phyloP scores from a whole-genome alignment of 192 early-diverging fungal genomes.

The Coemansia biformis region DNA sequence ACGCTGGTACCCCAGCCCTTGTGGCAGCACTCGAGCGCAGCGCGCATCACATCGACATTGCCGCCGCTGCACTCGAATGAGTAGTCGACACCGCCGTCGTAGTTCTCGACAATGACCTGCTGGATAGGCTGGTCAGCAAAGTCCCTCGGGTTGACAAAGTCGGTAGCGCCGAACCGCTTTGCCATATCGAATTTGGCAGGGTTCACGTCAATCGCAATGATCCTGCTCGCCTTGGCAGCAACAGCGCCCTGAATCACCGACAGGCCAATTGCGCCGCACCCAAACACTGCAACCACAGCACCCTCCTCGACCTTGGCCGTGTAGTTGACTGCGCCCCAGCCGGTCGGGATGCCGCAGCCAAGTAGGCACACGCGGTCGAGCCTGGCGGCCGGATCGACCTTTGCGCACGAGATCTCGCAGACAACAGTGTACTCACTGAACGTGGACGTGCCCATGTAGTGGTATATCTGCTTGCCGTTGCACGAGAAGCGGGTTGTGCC shows the following conservation, averaged over 20 bases:
- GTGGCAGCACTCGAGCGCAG: slow-evolving; percentile 88
- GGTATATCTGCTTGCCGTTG: slow-evolving; percentile 81
- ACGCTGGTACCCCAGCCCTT: slow-evolving; percentile 89
- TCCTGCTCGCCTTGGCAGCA: slow-evolving; percentile 59
- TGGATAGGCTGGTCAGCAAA: slow-evolving; percentile 70
- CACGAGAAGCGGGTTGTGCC: slow-evolving; percentile 85
- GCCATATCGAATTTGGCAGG: slow-evolving; percentile 77
- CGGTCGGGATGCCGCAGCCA: slow-evolving; percentile 95
- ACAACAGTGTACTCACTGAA: slow-evolving; percentile 96
- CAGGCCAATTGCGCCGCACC: slow-evolving; percentile 90
- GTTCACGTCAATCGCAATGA: slow-evolving; percentile 91
- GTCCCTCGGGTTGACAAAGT: slow-evolving; percentile 86
- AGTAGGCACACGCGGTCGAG: slow-evolving; percentile 86
- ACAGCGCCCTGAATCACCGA: slow-evolving; percentile 83
- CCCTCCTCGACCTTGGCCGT: slow-evolving; percentile 86
- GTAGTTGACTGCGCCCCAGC: slow-evolving; percentile 90
- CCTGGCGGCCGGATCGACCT: slow-evolving; percentile 70
- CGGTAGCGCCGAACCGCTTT: slow-evolving; percentile 77
- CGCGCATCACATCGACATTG: slow-evolving; percentile 88
- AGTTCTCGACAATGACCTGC: slow-evolving; percentile 78
- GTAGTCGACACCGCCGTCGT: slow-evolving; percentile 94
- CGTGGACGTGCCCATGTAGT: slow-evolving; percentile 96
- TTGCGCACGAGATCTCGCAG: slow-evolving; percentile 86
- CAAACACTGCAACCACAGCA: slow-evolving; percentile 82
- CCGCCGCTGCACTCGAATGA: slow-evolving; percentile 93